Evolutionary conservation across 2,329 filamentous ascomycete species (phyloP), one percentile per base, ranked within the genome.

Genomic region (Thelonectria olida): DNA sequence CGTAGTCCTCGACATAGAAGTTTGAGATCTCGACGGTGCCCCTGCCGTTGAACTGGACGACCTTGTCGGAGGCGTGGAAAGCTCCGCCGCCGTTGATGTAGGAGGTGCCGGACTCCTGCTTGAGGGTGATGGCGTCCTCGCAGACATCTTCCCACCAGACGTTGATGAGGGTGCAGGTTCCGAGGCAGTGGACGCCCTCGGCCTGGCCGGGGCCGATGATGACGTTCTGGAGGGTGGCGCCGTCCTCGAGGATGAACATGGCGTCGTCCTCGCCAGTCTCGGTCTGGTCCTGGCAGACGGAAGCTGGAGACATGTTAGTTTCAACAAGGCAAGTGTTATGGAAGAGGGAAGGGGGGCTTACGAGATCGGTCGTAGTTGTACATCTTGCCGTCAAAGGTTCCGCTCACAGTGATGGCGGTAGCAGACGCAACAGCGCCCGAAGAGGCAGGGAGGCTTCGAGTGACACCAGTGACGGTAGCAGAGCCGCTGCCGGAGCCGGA

Each of bases 181-280:
- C 82, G 53, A 78, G 71, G 73, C 83, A 85, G 74, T 85, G 82
- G 28, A 85, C 79, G 54, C 79, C 83, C 72, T 84, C 83, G 34
- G 79, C 77, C 62, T 84, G 76, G 59, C 81, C 78, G n/a, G 76
- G 76, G 20, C 84, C 82, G 53, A 85, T 85, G 69, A 85, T 84
- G 70, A 82, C 82, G 67, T 85, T 85, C 64, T 78, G 80, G 25
- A 85, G 73, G 23, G 78, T 82, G 27, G 79, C 84, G 27, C 84
- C 84, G 51, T 79, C 75, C 70, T 81, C 76, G 53, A 86, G 75
- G 62, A 82, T 76, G 78, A 86, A 86, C 71, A 86, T 83, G 45
- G 84, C 81, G 52, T 66, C 70, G 19, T 55, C 58, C 38, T 70
- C 63, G 15, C 69, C 70, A 39, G 67, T 72, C 52, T 73, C 74